Evolutionary conservation across 1,284 basidiomycete species (phyloP).

Genomic region (Moesziomyces sp.): DNA sequence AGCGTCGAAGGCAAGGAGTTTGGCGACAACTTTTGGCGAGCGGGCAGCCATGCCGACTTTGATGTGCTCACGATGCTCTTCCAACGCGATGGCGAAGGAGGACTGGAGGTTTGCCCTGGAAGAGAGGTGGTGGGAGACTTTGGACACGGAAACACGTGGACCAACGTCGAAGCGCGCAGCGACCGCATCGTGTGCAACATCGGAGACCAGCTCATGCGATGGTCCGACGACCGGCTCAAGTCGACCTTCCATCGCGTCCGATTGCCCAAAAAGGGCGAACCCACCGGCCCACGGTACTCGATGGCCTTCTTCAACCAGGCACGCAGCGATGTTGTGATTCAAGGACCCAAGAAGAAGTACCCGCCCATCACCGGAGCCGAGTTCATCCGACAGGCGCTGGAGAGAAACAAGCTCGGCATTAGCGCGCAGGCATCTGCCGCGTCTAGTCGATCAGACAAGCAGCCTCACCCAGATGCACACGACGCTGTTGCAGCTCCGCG

Average conservation of each 20-base stretch:
- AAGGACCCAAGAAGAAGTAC: constrained; percentile 56
- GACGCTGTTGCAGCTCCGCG: background rate
- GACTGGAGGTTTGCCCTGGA: constrained; percentile 72
- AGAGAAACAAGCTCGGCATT: constrained; percentile 29
- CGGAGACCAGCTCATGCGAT: constrained; percentile 75
- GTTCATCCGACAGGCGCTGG: constrained; percentile 56
- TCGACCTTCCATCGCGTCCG: constrained; percentile 75
- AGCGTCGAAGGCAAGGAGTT: constrained; percentile 67
- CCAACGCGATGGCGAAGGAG: constrained; percentile 73
- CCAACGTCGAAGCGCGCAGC: constrained; percentile 70
- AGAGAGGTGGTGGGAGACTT: constrained; percentile 71
- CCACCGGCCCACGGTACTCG: constrained; percentile 54
- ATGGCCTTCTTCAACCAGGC: constrained; percentile 66
- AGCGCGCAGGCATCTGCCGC: background rate
- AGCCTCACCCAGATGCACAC: constrained; percentile 1
- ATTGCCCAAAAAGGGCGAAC: constrained; percentile 68
- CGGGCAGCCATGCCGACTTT: constrained; percentile 75
- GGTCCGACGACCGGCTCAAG: constrained; percentile 75
- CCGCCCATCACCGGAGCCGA: constrained; percentile 36
- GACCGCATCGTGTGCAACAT: constrained; percentile 74
- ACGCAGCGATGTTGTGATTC: constrained; percentile 49
- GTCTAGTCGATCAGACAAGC: background rate
- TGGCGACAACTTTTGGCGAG: constrained; percentile 69
- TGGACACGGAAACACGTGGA: constrained; percentile 71
- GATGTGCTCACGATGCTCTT: constrained; percentile 74